A percentile compares a stretch with the other conserved stretches of the same genome.
Conservation (phyloP, 306 rosid species). For the Alnus rubra region DNA sequence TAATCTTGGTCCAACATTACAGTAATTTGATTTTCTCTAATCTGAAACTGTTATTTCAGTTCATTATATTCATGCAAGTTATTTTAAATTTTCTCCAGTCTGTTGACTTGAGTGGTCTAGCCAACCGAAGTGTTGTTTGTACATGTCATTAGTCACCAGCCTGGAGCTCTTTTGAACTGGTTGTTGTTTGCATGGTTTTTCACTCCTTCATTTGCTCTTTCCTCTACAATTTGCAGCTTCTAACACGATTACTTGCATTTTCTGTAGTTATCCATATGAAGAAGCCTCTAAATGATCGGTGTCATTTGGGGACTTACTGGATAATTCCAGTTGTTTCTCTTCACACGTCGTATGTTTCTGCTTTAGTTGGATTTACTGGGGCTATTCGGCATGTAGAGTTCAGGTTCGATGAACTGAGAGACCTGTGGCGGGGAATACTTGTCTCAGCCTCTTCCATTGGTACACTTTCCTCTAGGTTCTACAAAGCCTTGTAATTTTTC, state of each 20-base stretch:
- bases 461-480: slow-evolving; percentile 43
- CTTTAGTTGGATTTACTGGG: slow-evolving; percentile 70
- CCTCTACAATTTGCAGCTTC: slow-evolving; percentile 6
- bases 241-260: slow-evolving; percentile 36
- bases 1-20: neutral
- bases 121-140: neutral
- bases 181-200: neutral
- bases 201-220: slow-evolving; percentile 1
- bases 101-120: neutral
- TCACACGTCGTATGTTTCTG: slow-evolving; percentile 64
- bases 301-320: slow-evolving; percentile 82
- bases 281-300: slow-evolving; percentile 68
- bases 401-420: slow-evolving; percentile 92
- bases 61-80: neutral
- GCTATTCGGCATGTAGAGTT: slow-evolving; percentile 88
- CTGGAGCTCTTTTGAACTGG: slow-evolving; percentile 14
- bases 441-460: slow-evolving; percentile 72
- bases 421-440: slow-evolving; percentile 92
- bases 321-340: slow-evolving; percentile 59
- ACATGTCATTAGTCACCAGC: slow-evolving; percentile 6
- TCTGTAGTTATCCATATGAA: slow-evolving; percentile 60
- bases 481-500: slow-evolving; percentile 17
- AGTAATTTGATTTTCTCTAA: neutral
- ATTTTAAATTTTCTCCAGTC: neutral
- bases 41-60: neutral